Conservation (phyloP, 129 eudicot genomes). For the Escallonia herrerae region DNA sequence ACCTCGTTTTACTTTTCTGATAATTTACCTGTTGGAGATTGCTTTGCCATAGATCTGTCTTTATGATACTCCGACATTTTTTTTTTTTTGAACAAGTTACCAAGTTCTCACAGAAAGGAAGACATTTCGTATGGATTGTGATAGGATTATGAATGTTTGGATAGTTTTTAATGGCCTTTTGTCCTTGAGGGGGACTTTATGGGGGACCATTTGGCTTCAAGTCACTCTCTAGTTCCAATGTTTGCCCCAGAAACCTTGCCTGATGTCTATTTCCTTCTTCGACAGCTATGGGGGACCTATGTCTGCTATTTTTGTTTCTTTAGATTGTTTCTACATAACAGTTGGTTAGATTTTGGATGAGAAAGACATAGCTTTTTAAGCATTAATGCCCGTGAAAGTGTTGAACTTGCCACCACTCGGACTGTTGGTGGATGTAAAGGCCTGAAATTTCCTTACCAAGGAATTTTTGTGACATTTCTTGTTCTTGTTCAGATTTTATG, state of each 20-base stretch:
- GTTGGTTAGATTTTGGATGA: constrained; percentile 12
- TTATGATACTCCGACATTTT: neutral
- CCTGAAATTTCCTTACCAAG: constrained; percentile 38
- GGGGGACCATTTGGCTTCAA: constrained; percentile 40
- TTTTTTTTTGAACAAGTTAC: neutral
- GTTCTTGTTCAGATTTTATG: constrained; percentile 10
- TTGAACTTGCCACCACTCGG: constrained; percentile 44
- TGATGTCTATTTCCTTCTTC: constrained; percentile 42
- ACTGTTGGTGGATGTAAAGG: constrained; percentile 50
- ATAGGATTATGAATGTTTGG: constrained; percentile 5
- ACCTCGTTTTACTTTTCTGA: neutral
- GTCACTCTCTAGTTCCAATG: constrained; percentile 42
- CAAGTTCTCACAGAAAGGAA: neutral
- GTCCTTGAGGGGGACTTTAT: constrained; percentile 10
- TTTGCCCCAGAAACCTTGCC: constrained; percentile 28
- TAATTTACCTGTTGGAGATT: no score
- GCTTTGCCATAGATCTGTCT: no score
- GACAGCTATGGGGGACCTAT: constrained; percentile 69
- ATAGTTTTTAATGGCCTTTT: neutral
- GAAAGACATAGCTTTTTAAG: constrained; percentile 18
- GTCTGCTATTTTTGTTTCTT: constrained; percentile 54
- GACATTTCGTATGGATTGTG: constrained; percentile 10
- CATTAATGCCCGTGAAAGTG: constrained; percentile 21
- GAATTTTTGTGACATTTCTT: constrained; percentile 25
- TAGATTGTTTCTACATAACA: constrained; percentile 25